Evolutionary conservation across 495 filamentous ascomycete species (phyloP).

Genomic region (Neurospora africana): DNA sequence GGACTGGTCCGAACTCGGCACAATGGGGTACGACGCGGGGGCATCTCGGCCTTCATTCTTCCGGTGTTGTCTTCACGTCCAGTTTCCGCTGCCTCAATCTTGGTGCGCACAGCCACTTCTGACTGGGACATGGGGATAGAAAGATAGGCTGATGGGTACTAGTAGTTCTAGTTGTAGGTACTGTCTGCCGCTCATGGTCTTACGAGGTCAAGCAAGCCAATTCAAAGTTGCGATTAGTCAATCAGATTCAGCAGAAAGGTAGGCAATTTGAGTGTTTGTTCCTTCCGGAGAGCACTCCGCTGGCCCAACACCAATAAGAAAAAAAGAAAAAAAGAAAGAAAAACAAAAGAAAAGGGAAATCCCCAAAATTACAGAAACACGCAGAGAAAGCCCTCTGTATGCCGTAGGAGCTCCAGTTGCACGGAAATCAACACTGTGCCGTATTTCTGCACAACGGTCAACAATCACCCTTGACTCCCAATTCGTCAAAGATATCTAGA

Average conservation of each 20-base stretch:
- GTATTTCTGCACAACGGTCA: background rate
- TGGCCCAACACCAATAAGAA: no score
- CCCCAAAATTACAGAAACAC: background rate
- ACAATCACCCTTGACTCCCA: background rate
- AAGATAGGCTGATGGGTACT: background rate
- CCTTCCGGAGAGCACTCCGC: background rate
- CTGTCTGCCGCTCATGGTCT: background rate
- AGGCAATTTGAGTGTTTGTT: background rate
- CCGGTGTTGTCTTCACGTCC: background rate
- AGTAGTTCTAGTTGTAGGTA: background rate
- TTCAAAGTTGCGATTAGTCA: background rate
- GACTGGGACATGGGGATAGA: background rate
- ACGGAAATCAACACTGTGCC: background rate
- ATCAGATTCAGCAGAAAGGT: background rate
- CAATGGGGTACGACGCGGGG: background rate
- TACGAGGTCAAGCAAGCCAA: background rate
- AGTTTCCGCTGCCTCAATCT: background rate
- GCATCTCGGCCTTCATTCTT: background rate
- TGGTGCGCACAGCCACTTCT: background rate
- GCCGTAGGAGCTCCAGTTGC: background rate
- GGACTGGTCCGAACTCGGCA: background rate
- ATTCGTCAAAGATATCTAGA: background rate
- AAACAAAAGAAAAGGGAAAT: no score
- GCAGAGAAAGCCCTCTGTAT: background rate
- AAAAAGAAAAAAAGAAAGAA: no score